Evolutionary conservation across 352 stramenopile species (phyloP), one percentile per base, ranked within the genome.

Genomic region (Pythium scleroteichum): DNA sequence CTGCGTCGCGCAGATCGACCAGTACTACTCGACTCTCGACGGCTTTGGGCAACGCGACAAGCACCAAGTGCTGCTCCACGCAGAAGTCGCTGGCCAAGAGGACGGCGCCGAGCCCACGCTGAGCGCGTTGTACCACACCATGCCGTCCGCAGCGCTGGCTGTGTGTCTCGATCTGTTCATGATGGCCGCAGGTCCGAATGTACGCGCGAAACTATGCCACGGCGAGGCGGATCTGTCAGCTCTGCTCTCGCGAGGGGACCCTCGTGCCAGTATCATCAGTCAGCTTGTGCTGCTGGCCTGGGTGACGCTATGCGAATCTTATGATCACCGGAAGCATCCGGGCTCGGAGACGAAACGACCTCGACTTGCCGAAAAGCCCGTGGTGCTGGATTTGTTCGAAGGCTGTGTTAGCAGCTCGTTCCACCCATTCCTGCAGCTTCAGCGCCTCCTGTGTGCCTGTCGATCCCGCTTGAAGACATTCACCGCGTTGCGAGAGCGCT

Each of bases 21-120:
- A 78, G 17, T 92, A 92, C 57, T 92, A 90, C 59, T 92, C 83
- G 14, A 92, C 83, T 16, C 53, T 92, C 9, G 83, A 92, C 53
- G 83, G 83, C 0, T 92, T 92, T 52, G 83, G 83, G 1, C 83
- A 92, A 49, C 71, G 74, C n/a, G 68, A 82, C 33, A 88, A 90
- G 62, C 83, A 92, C 41, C 83, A 92, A 66, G 80, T 92, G 12
- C 49, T 92, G 9, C 50, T 92, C 1, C 71, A 88, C 44, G 53
- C 76, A 0, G 48, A 56, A 2, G 65, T 91, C 17, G 35, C 16
- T 3, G 41, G 51, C 3, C 47, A 12, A 26, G 49, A 41, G 4
- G 20, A 35, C 6, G 38, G 4, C 14, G 38, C 6, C 5, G 38
- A 44, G 17, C 19, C 20, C 10, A 53, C 16, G 16, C 27, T 68